Base-by-base conservation (phyloP, 2,329 filamentous ascomycete genomes). In the Lasiodiplodia gonubiensis region DNA sequence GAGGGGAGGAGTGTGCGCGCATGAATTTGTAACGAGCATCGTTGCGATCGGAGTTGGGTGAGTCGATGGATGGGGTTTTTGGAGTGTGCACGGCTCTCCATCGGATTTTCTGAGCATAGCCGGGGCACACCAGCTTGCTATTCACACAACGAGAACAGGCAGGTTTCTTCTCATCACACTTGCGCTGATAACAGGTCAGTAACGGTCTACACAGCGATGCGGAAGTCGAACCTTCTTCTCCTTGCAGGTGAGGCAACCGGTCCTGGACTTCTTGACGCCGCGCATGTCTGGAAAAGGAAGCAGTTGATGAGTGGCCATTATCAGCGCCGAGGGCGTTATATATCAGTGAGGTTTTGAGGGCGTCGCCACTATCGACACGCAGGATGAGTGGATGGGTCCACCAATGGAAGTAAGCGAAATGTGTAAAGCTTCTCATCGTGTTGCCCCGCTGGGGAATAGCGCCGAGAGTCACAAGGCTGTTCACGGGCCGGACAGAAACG, bases 21-120 rank as follows among this genome's bases (percentile, higher is more conserved):
- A 52, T 52, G 25, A 52, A 52, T 16, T 30, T 52, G 49, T 52
- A 52, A 14, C 49, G 49, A 27, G 49, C 49, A 27, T 52, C 49
- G 23, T 14, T 52, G 23, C 49, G 49, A 16, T 25, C 10, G 23
- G 49, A 18, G 6, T 25, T 30, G 23, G 18, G 14, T 8, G 11
- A 25, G 23, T 52, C 21, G 49, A 52, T 3, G 25, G 49, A 12
- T 3, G 16, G 49, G 14, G 16, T 30, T 27, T 18, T 16, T 3
- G 49, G 49, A 10, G 49, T 52, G 49, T 23, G 25, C 49, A 52
- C 27, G 5, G 49, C 18, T 27, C 23, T 27, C 49, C 49, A 52
- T 27, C 12, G 21, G 49, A 52, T 52, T 30, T 27, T 52, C 49
- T 52, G 49, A 4, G 23, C 16, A 14, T 52, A 52, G 3, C 49